A percentile compares a stretch with the other conserved stretches of the same genome.
phyloP scores from a whole-genome alignment of 257 asterid species.

The Striga asiatica region DNA sequence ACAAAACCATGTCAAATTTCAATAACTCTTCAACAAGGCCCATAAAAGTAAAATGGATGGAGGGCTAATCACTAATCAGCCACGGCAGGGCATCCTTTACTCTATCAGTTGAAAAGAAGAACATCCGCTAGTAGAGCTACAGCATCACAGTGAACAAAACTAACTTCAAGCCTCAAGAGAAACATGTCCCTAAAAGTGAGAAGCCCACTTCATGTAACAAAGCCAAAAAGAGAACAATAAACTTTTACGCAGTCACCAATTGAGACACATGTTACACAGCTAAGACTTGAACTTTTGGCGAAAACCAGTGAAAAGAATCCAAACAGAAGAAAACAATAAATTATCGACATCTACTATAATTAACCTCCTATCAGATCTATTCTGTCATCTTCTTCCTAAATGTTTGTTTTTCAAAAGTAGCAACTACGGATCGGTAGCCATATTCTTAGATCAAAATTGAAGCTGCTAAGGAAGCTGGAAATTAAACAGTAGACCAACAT shows the following conservation, averaged over 20 bases:
- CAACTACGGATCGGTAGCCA: slow-evolving; percentile 4
- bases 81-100: background rate
- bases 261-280: no score
- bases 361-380: background rate
- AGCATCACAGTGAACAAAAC: background rate
- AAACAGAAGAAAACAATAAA: slow-evolving; percentile 10
- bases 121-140: slow-evolving; percentile 3
- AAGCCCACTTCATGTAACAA: no score
- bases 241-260: no score
- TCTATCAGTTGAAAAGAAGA: background rate
- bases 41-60: no score
- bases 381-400: background rate
- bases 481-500: background rate
- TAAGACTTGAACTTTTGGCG: background rate
- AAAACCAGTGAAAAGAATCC: background rate
- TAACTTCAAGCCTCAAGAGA: background rate
- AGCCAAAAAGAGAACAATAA: no score
- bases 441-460: slow-evolving; percentile 10
- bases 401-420: background rate
- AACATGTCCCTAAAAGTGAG: no score
- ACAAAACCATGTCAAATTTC: no score
- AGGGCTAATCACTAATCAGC: no score
- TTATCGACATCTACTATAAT: slow-evolving; percentile 3
- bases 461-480: background rate
- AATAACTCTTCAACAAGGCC: no score